Evolutionary conservation across 2,329 filamentous ascomycete species (phyloP), one percentile per base, ranked within the genome.

Genomic region (Pseudogymnoascus destructans): DNA sequence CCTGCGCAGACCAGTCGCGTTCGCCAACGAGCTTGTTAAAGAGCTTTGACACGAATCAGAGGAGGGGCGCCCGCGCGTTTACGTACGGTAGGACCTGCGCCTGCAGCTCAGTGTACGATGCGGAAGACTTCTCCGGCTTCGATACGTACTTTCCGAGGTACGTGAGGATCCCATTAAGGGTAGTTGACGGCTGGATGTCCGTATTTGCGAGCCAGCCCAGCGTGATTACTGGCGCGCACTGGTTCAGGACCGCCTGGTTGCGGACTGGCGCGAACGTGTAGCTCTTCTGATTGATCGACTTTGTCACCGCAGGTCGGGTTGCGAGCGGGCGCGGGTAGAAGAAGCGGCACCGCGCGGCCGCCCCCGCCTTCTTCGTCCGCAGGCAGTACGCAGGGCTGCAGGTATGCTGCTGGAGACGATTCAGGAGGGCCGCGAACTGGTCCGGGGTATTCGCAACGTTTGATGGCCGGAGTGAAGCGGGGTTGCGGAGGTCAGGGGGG

Each of bases 141-240:
- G 40, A 58, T 23, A 52, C 27, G 49, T 60, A 60, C 35, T 60
- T 60, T 9, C 17, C 15, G n/a, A 55, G 19, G 57, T 60, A 60
- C n/a, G 32, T 23, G 3, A 59, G 23, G 19, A 60, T 21, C 1
- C 35, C 57, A 27, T 52, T n/a, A 3, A 59, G 35, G 21, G 19
- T 57, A 13, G 35, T 57, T 21, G 46, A 49, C n/a, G 59, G 59
- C 21, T 59, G 23, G 30, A 60, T 60, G 33, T 60, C 57, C 6
- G 57, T 55, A 42, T 60, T 60, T 6, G 49, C 49, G 25, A 59
- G 13, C 59, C 25, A 60, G 3, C 33, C 46, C 15, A 54, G 3
- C 13, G 46, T 23, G 17, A 54, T 11, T 5, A 54, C 30, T 25
- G 55, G 55, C 54, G 56, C 23, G 30, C 36, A 58, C 56, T 60